Percentiles rank a stretch among this genome's conserved stretches.
phyloP scores from a whole-genome alignment of 2,329 filamentous ascomycete genomes.

The Emergomyces africanus region DNA sequence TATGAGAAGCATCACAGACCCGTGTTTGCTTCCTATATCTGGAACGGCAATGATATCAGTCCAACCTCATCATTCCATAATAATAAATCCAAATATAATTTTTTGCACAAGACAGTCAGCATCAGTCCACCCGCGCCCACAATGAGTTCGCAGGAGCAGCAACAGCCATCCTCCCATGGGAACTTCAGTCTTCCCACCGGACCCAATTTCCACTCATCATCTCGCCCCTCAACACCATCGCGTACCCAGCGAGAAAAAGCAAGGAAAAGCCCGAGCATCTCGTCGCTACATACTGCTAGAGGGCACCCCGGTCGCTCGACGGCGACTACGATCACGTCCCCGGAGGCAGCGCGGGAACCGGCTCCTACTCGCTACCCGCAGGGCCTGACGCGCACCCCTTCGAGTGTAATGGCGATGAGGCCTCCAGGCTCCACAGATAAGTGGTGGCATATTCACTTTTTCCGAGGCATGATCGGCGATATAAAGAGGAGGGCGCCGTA shows the following conservation, averaged over 20 bases:
- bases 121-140: not conserved
- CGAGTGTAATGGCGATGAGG: slow-evolving; percentile 1
- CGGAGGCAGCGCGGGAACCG: not conserved
- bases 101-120: not conserved
- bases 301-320: not conserved
- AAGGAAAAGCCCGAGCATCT: slow-evolving; percentile 14
- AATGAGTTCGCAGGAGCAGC: not conserved
- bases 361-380: not conserved
- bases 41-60: not conserved
- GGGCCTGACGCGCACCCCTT: not conserved
- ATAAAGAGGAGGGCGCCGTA: slow-evolving; percentile 60
- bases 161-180: slow-evolving; percentile 8
- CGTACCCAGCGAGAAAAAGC: slow-evolving; percentile 16
- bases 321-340: not conserved
- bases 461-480: slow-evolving; percentile 70
- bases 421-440: slow-evolving; percentile 12
- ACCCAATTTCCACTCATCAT: slow-evolving; percentile 17
- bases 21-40: not conserved
- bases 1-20: not conserved
- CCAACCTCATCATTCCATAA: not conserved
- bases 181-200: slow-evolving; percentile 15
- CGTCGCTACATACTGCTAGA: not conserved
- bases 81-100: not conserved
- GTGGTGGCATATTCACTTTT: slow-evolving; percentile 67
- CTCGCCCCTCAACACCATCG: slow-evolving; percentile 6